Base-by-base conservation (phyloP, 1,139 yeast species). In the Kluyveromyces sp. region DNA sequence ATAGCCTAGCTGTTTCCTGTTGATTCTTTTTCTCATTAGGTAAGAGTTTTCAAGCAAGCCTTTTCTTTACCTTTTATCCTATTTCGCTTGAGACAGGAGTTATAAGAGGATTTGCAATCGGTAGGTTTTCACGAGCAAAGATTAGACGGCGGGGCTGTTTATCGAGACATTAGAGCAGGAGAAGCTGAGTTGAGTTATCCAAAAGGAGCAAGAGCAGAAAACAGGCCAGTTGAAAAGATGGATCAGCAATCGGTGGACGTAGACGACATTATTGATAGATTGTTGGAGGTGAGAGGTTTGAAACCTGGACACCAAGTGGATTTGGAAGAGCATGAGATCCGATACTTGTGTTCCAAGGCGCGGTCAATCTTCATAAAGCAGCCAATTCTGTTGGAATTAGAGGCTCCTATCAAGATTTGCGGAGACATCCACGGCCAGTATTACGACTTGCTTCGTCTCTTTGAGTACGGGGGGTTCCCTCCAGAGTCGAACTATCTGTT, bases 341-440 rank as follows among this genome's bases (percentile, higher is more conserved):
- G 95, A 60, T 92, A 78, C 69, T 80, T 92, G 52, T 92, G 98
- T 72, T 89, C 96, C 52, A 89, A 88, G 68, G 97, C 98, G 30
- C 80, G 98, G 68, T 96, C 94, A 65, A 92, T 92, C 60, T 89
- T 92, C 68, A 92, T 92, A 65, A 95, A 87, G 67, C 98, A 92
- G 69, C 98, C 98, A 43, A 92, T 92, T 55, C 73, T 92, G 56
- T 74, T 92, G 58, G 97, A 92, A 66, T 77, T 92, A 56, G 97
- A 89, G 67, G 97, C 98, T 22, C 98, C 98, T 45, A 89, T 92
- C 62, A 92, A 92, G 68, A 77, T 77, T 43, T 79, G 86, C 64
- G 97, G 97, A 66, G 98, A 92, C 66, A 88, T 92, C 60, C 98
- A 92, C 66, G 97, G 97, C 47, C 98, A 92, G 69, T 92, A 89